A percentile compares a stretch with the other conserved stretches of the same genome.
phyloP scores from a whole-genome alignment of 176 grass and related monocot genomes.

The Dactylis glomerata region DNA sequence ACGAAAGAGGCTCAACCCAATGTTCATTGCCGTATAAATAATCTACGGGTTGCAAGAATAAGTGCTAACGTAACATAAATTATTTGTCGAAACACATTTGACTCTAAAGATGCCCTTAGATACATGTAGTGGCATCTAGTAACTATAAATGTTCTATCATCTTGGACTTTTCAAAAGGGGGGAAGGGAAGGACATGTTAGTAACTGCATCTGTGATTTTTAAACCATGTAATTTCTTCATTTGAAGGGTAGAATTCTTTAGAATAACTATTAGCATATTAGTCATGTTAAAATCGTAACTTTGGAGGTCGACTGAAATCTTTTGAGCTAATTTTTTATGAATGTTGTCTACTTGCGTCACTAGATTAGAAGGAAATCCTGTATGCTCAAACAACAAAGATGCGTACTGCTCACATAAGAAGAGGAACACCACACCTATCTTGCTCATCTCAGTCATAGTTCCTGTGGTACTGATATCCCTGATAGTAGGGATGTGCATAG shows the following conservation, averaged over 20 bases:
- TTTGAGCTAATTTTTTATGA: too few relatives aligned
- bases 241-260: background rate
- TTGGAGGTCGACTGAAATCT: background rate
- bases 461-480: background rate
- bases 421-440: background rate
- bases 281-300: background rate
- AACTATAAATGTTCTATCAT: background rate
- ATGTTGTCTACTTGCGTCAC: background rate
- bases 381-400: conserved; percentile 3
- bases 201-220: background rate
- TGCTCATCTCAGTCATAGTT: background rate
- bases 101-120: background rate
- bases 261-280: background rate
- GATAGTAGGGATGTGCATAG: background rate
- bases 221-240: background rate
- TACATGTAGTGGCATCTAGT: background rate
- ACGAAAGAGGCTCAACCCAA: background rate
- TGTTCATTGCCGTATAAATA: too few relatives aligned
- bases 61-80: background rate
- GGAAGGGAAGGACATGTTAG: background rate
- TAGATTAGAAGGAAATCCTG: conserved; percentile 24
- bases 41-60: background rate
- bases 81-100: background rate
- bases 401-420: conserved; percentile 16
- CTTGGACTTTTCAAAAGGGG: background rate